Percentiles rank a stretch among this genome's conserved stretches.
phyloP scores from a whole-genome alignment of 305 asterid genomes.

The Fraxinus dipetala region DNA sequence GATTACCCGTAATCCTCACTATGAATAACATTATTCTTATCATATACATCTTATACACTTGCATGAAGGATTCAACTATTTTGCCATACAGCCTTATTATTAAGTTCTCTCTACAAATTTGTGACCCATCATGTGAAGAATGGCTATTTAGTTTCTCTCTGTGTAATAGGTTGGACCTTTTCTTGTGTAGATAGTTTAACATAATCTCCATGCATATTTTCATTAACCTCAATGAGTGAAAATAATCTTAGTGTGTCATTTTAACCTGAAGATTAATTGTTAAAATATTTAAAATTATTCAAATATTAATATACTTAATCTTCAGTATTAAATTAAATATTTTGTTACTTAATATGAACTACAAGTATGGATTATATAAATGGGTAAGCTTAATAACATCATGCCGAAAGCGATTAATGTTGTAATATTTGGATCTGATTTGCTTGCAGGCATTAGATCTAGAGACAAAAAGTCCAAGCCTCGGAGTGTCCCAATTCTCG shows the following conservation, averaged over 20 bases:
- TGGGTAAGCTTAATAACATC: not conserved
- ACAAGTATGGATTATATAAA: not conserved
- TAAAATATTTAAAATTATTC: not conserved
- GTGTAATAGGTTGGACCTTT: not conserved
- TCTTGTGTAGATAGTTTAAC: not conserved
- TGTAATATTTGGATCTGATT: not conserved
- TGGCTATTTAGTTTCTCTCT: not conserved
- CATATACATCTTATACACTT: not conserved
- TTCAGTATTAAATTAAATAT: not conserved
- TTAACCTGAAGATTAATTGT: not conserved
- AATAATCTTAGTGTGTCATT: not conserved
- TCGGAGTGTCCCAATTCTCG: not conserved
- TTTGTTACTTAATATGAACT: not conserved
- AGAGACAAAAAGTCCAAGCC: not conserved
- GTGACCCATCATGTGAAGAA: not conserved
- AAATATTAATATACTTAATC: not conserved
- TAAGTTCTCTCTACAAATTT: not conserved
- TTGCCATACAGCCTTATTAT: not conserved
- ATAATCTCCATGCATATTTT: not conserved
- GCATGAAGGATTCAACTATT: not conserved
- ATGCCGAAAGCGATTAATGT: not conserved
- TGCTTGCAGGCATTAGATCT: not conserved
- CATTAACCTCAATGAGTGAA: not conserved
- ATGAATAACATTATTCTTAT: not conserved
- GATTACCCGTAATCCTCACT: not conserved